phyloP scores from a whole-genome alignment of 2,329 filamentous ascomycete genomes.

The Pezicula radicicola region DNA sequence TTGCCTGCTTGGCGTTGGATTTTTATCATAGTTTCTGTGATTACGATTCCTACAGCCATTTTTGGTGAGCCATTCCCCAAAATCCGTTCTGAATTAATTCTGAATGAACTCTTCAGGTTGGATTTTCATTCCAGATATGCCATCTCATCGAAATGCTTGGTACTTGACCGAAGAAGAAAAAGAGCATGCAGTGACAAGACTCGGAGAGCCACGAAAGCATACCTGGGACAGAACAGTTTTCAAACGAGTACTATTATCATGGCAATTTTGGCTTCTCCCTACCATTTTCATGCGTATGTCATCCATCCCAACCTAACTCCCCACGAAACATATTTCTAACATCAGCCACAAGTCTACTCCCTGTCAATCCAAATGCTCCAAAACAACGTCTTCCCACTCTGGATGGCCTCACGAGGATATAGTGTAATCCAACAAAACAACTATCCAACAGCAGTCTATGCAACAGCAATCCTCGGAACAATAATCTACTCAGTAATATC shows the following conservation, averaged over 20 bases:
- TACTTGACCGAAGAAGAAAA: constrained; percentile 33
- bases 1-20: constrained; percentile 40
- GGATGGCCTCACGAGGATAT: constrained; percentile 42
- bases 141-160: constrained; percentile 37
- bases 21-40: constrained; percentile 39
- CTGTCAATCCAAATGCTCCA: constrained; percentile 38
- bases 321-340: background rate
- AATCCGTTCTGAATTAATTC: background rate
- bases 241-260: constrained; percentile 29
- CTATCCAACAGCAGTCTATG: constrained; percentile 40
- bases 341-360: constrained; percentile 31
- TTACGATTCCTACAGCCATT: constrained; percentile 38
- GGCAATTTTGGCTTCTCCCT: constrained; percentile 43
- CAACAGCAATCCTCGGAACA: constrained; percentile 38
- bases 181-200: constrained; percentile 33
- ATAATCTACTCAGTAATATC: constrained; percentile 37
- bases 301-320: background rate
- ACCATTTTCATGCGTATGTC: constrained; percentile 40
- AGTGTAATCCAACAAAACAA: constrained; percentile 41
- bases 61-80: constrained; percentile 27
- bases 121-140: constrained; percentile 41
- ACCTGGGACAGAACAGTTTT: constrained; percentile 11
- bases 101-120: constrained; percentile 27
- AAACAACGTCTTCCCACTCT: constrained; percentile 43
- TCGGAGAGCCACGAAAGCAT: constrained; percentile 27